Evolutionary conservation across 2,329 filamentous ascomycete species (phyloP).

Genomic region (Microdochium nivale): DNA sequence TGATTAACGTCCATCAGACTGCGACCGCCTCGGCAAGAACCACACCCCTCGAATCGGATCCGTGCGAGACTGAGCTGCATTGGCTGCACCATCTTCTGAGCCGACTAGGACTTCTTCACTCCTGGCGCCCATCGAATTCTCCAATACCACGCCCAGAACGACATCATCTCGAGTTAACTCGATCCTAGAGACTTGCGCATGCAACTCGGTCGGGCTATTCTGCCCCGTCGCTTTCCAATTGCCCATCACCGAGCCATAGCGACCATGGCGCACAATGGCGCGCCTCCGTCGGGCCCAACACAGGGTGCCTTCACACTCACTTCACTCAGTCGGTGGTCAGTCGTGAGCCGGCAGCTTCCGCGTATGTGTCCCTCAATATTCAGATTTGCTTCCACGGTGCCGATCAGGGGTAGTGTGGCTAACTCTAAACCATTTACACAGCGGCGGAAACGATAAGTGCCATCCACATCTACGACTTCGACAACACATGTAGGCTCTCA

Average conservation of each 20-base stretch:
- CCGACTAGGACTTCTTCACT: too few species aligned
- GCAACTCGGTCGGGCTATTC: background rate
- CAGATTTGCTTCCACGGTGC: background rate
- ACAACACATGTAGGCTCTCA: constrained; percentile 69
- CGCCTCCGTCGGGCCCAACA: constrained; percentile 7
- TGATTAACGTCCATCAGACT: too few species aligned
- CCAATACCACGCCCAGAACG: background rate
- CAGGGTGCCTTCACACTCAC: constrained; percentile 50
- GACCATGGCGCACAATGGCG: constrained; percentile 11
- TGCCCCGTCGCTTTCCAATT: background rate
- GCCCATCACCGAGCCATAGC: constrained; percentile 12
- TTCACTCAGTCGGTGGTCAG: constrained; percentile 75
- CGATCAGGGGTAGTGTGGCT: background rate
- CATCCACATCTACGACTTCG: constrained; percentile 95
- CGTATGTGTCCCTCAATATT: constrained; percentile 30
- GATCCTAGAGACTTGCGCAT: background rate
- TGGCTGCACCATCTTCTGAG: too few species aligned
- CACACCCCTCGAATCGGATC: too few species aligned
- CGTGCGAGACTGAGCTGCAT: too few species aligned
- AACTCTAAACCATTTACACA: constrained; percentile 15
- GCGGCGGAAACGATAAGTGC: constrained; percentile 61
- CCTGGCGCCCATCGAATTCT: background rate
- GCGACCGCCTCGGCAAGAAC: too few species aligned
- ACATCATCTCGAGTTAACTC: background rate
- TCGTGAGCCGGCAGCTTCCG: constrained; percentile 64